phyloP scores from a whole-genome alignment of 495 filamentous ascomycete species.

The Penicillium parvum region DNA sequence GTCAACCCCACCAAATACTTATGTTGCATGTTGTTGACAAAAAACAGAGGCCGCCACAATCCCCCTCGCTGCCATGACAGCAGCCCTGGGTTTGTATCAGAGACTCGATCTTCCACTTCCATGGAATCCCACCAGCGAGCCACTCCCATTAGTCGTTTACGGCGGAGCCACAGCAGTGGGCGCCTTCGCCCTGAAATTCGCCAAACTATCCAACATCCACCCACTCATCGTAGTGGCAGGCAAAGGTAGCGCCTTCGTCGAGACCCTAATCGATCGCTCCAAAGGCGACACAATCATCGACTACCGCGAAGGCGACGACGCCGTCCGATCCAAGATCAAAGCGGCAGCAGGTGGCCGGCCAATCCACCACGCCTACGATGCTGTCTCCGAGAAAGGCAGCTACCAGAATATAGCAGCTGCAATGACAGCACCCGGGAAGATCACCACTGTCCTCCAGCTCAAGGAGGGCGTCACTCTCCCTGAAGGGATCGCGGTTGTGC shows the following conservation, averaged over 20 bases:
- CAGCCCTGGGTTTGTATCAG: conserved; percentile 57
- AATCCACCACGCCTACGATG: conserved; percentile 54
- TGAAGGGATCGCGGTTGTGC: conserved; percentile 9
- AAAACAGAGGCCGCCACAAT: conserved; percentile 52
- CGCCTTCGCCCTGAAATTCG: conserved; percentile 62
- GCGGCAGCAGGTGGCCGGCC: conserved; percentile 11
- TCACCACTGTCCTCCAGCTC: conserved; percentile 51
- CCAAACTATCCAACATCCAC: conserved; percentile 59
- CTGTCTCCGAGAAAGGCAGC: conserved; percentile 52
- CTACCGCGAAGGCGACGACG: conserved; percentile 52
- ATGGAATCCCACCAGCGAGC: conserved; percentile 44
- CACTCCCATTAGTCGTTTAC: conserved; percentile 56
- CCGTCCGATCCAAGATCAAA: conserved; percentile 19
- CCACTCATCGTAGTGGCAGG: conserved; percentile 66
- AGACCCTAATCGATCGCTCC: conserved; percentile 52
- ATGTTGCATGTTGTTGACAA: too few relatives aligned
- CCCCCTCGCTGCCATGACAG: conserved; percentile 68
- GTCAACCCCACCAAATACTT: not conserved
- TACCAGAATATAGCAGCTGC: conserved; percentile 20
- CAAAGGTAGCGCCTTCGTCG: conserved; percentile 30
- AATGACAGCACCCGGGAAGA: conserved; percentile 33
- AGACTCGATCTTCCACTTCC: conserved; percentile 57
- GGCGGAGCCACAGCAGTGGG: conserved; percentile 64
- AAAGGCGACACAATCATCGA: conserved; percentile 71
- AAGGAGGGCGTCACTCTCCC: conserved; percentile 28